Base-by-base conservation (phyloP, 805 yeast species). In the Candida vaughaniae region DNA sequence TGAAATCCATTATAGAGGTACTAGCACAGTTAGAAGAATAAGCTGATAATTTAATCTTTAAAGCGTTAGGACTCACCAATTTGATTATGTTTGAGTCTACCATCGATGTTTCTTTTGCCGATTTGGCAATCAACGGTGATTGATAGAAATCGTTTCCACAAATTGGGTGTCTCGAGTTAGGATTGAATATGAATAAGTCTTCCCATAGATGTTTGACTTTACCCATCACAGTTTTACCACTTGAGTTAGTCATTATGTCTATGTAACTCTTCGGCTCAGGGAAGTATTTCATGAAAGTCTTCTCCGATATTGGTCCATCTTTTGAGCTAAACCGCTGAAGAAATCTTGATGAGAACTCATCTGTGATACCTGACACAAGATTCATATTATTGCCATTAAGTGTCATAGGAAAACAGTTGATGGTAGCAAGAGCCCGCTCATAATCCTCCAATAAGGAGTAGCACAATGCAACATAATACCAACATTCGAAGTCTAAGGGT, bases 401-500 rank as follows among this genome's bases (percentile, higher is more conserved):
- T 58, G 56, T 3, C 71, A 69, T 50, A 6, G 95, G 95, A 31
- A 87, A 73, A 1, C 88, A 76, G 53, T 88, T 88, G 44, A 87
- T 64, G 0, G 90, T 72, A 26, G 78, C 53, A 27, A 88, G 61
- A 0, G 95, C 95, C 42, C 64, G 68, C 26, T 67, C 64, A 46
- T 68, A 77, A 51, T 85, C 78, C 33, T 70, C 74, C 31, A 52
- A 61, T 25, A 80, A 58, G 14, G 83, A 70, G 49, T 86, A 80
- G 23, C 78, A 73, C 42, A 78, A 66, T 4, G 84, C 75, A 29
- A 87, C 63, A 25, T 67, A 64, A 41, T 74, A 75, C 96, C 96
- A 87, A 19, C 83, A 65, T 35, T 71, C 75, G 53, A 82, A 87
- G 54, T 83, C 91, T 2, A 86, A 69, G 0, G 95, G 95, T n/a